Conservation (phyloP, 225 moss, liverwort and hornwort genomes). For the Polytrichum commune region DNA sequence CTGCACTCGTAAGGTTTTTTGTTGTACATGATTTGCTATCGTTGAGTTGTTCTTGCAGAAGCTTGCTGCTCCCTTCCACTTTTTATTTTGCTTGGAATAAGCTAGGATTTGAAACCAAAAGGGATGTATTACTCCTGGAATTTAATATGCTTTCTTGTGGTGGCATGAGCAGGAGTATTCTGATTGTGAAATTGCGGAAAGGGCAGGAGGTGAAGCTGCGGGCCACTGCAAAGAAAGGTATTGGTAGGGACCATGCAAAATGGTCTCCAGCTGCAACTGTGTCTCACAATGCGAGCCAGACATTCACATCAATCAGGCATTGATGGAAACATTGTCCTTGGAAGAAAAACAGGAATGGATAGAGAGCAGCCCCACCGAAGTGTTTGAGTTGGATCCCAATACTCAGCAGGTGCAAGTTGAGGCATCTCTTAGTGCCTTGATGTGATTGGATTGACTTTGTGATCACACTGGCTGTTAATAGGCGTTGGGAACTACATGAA, state of each 20-base stretch:
- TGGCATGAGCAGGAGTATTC: slow-evolving; percentile 34
- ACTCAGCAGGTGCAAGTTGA: slow-evolving; percentile 44
- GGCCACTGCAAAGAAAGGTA: slow-evolving; percentile 58
- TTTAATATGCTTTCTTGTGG: no score
- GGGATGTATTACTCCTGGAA: no score
- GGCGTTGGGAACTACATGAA: not conserved
- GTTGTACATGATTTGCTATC: no score
- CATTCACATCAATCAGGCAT: slow-evolving; percentile 54
- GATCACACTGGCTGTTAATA: not conserved
- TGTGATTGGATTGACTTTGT: not conserved
- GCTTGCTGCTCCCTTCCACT: no score
- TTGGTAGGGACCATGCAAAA: slow-evolving; percentile 61
- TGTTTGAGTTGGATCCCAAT: slow-evolving; percentile 53
- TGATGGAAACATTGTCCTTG: slow-evolving; percentile 49
- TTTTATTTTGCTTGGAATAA: no score
- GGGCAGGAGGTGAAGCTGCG: slow-evolving; percentile 61
- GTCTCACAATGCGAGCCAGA: slow-evolving; percentile 62
- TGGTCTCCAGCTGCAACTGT: slow-evolving; percentile 64
- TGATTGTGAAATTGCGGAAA: slow-evolving; percentile 50
- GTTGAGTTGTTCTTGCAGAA: no score
- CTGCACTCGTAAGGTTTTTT: no score
- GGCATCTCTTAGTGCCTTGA: not conserved
- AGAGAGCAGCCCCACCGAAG: slow-evolving; percentile 60
- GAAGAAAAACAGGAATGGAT: slow-evolving; percentile 64
- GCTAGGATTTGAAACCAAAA: no score